These are phyloP conservation scores for Kazachstania bromeliacearum DNA, from an alignment of 805 yeast genomes.

Conservation along the genomic window DNA sequence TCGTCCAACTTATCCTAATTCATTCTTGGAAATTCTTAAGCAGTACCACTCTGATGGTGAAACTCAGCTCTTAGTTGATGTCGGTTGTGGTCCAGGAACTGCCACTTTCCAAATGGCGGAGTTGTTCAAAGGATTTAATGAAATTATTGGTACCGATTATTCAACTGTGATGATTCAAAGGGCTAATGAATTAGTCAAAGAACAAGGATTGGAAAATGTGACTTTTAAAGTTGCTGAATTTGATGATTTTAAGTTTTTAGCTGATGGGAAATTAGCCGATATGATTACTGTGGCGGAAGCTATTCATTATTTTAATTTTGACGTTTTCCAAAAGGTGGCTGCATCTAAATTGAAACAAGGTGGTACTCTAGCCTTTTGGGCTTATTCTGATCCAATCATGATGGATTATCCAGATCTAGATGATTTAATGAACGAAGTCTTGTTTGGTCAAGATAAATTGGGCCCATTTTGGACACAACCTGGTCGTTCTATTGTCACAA, in stretches of 20 bases:
- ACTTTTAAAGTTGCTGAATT: slow-evolving; percentile 15
- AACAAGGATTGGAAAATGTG: slow-evolving; percentile 3
- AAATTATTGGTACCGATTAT: slow-evolving; percentile 54
- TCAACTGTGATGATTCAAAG: slow-evolving; percentile 46
- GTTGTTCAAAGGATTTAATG: slow-evolving; percentile 26
- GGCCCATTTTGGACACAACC: slow-evolving; percentile 84
- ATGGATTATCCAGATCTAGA: slow-evolving; percentile 46
- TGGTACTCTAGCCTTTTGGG: slow-evolving; percentile 72
- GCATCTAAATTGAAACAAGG: slow-evolving; percentile 42
- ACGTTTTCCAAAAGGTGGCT: slow-evolving; percentile 38
- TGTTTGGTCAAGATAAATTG: slow-evolving; percentile 39
- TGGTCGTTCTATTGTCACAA: slow-evolving; percentile 51
- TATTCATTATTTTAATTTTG: slow-evolving; percentile 73
- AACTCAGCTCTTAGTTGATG: slow-evolving; percentile 42
- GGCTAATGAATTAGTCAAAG: slow-evolving; percentile 25
- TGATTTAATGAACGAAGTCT: slow-evolving; percentile 40
- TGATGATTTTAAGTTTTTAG: slow-evolving; percentile 25
- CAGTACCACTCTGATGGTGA: slow-evolving; percentile 33
- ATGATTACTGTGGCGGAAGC: slow-evolving; percentile 71
- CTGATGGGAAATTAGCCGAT: slow-evolving; percentile 31
- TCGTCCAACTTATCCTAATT: slow-evolving; percentile 58
- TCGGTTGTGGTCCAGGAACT: slow-evolving; percentile 41
- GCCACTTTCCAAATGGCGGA: slow-evolving; percentile 6
- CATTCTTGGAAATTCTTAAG: slow-evolving; percentile 36
- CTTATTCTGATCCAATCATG: slow-evolving; percentile 65